phyloP scores from a whole-genome alignment of 2,329 filamentous ascomycete species.

The Emmonsiellopsis sp. region DNA sequence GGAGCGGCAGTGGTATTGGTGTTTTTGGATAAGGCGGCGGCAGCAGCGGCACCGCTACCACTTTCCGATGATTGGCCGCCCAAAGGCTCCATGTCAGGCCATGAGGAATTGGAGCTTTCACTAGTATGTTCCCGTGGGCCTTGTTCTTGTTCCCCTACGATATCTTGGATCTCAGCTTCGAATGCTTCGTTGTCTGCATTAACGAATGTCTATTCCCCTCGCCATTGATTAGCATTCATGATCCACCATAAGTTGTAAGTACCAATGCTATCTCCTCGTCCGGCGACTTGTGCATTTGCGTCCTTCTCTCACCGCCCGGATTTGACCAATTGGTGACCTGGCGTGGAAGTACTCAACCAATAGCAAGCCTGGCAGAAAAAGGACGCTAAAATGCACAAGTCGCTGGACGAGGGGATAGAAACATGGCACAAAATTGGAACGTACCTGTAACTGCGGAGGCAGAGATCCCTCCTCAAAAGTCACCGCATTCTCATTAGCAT shows the following conservation, averaged over 20 bases:
- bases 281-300: no score
- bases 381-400: no score
- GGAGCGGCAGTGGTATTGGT: not conserved
- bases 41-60: no score
- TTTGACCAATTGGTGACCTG: no score
- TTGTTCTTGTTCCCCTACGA: conserved; percentile 11
- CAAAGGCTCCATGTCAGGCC: not conserved
- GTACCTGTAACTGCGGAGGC: conserved; percentile 31
- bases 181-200: conserved; percentile 40
- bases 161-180: conserved; percentile 24
- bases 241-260: not conserved
- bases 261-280: not conserved
- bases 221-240: conserved; percentile 4
- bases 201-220: conserved; percentile 35
- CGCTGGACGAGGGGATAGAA: no score
- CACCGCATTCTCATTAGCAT: conserved; percentile 45
- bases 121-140: not conserved
- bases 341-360: no score
- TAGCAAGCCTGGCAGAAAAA: no score
- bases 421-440: conserved; percentile 1
- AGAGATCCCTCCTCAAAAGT: conserved; percentile 22
- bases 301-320: no score
- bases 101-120: not conserved
- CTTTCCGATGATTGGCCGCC: not conserved
- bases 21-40: not conserved